Evolutionary conservation across 495 filamentous ascomycete genomes (phyloP), one percentile per base, ranked within the genome.

Genomic region (Aspergillus wentii): DNA sequence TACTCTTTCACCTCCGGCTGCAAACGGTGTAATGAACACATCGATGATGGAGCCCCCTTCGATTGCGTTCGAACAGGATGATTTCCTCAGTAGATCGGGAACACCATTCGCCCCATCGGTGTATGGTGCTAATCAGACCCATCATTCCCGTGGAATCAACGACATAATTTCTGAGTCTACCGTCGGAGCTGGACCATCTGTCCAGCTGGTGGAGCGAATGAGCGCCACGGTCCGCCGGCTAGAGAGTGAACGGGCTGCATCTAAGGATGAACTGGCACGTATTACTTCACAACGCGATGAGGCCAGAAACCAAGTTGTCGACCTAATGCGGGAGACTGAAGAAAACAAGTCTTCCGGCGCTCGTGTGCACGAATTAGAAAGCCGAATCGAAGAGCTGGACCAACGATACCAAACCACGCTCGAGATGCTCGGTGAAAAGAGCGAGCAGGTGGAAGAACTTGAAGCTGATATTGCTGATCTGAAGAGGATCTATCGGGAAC

Each of bases 201-300:
- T 99, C 3, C 92, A 97, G 59, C 75, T 99, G 0, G 88, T 99
- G 4, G 92, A 97, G 61, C 83, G 94, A 30, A 95, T 99, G 91
- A 88, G 82, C 45, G 86, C 90, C 23, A 84, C 88, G 1, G 87
- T 99, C 16, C 83, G 92, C 18, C 78, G 91, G 3, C 69, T 98
- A 0, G 94, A 97, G 54, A 86, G 82, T 43, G 94, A 97, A 51
- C 91, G 91, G 49, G 83, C 88, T 13, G 83, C 81, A 4, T 77
- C 76, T 16, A 83, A 83, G 53, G 92, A 97, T 48, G 94, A 97
- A 53, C 68, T 96, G 33, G 69, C 77, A 1, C 72, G 90, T 22
- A 76, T 96, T 11, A 77, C 82, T 8, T 64, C 74, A 28, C 92
- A 97, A 60, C 75, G 94, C 14, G 92, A 99, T 48, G 86, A 94